A percentile compares a stretch with the other conserved stretches of the same genome.
Conservation (phyloP, 257 asterid genomes). For the Apocynum venetum region DNA sequence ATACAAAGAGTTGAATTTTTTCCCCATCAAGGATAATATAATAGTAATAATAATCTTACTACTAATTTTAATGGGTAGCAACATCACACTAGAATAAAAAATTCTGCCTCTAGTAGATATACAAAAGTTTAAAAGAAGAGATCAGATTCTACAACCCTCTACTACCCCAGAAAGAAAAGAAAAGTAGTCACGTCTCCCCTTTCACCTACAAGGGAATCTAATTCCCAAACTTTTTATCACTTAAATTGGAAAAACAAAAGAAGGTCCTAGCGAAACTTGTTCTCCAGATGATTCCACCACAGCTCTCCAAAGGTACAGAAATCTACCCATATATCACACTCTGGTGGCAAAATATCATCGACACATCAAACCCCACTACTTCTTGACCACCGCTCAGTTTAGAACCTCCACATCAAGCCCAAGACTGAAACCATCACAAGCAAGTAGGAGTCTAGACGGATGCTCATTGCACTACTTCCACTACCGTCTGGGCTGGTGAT, state of each 20-base stretch:
- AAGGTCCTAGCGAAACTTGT: conserved; percentile 19
- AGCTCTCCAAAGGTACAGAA: neutral
- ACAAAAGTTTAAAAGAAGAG: conserved; percentile 28
- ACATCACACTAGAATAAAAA: conserved; percentile 16
- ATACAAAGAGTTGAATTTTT: neutral
- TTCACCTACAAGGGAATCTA: conserved; percentile 17
- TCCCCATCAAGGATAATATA: neutral
- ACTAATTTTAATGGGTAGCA: conserved; percentile 9
- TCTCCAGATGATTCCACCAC: conserved; percentile 20
- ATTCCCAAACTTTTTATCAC: conserved; percentile 24
- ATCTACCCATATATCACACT: neutral
- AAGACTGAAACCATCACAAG: conserved; percentile 20
- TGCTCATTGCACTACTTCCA: conserved; percentile 5
- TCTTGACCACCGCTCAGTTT: neutral
- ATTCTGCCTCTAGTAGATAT: conserved; percentile 45
- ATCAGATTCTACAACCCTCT: conserved; percentile 18
- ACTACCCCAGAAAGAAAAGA: conserved; percentile 3
- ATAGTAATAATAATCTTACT: neutral
- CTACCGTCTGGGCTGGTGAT: conserved; percentile 18
- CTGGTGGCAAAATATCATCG: conserved; percentile 22
- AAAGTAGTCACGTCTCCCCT: neutral
- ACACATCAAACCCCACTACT: conserved; percentile 3
- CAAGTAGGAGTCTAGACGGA: conserved; percentile 14
- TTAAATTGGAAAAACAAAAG: conserved; percentile 21
- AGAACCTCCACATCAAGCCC: conserved; percentile 21